Evolutionary conservation across 2,329 filamentous ascomycete genomes (phyloP), one percentile per base, ranked within the genome.

Genomic region (Trichoderma sp.): DNA sequence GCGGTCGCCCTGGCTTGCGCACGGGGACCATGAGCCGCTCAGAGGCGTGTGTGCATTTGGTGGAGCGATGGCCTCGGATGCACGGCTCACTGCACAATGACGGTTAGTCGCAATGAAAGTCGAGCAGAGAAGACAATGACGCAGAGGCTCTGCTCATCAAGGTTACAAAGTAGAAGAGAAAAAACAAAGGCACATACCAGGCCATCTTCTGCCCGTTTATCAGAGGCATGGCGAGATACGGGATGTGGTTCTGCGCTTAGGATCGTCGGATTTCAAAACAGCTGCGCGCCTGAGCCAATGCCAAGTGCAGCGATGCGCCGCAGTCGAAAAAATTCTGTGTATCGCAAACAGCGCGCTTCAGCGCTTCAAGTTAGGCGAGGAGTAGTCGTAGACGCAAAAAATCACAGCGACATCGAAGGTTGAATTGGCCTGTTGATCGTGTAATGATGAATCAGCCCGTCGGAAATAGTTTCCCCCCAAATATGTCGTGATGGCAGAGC

Each of bases 41-140:
- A 74, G 86, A 85, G 73, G 85, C 86, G 78, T 93, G 91, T 62
- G 87, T 90, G 80, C 91, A 93, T 84, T 92, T 92, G 67, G 91
- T 92, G 34, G 91, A 93, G 76, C 91, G 89, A 80, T 93, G 91
- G 71, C 91, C 91, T 77, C 91, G 89, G 76, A 93, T 93, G 79
- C 91, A 93, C 77, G 91, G 91, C 84, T 89, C 89, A 81, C 91
- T 93, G 30, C 9, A 66, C 28, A 30, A 71, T 26, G 34, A 62
- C 9, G 43, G 69, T 71, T 55, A 71, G 69, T 58, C 32, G 17
- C 53, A 28, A 43, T 32, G 8, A 39, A 32, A 32, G 34, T 32
- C 26, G 61, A 58, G 66, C 6, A 55, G 30, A 30, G 13, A 15
- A 8, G 26, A 36, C 23, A 28, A n/a, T 28, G 50, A 43, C 26